Percentiles rank a stretch among this genome's conserved stretches.
These are phyloP conservation scores for Canavalia gladiata DNA, from an alignment of 306 rosid species.

Conservation along the genomic window DNA sequence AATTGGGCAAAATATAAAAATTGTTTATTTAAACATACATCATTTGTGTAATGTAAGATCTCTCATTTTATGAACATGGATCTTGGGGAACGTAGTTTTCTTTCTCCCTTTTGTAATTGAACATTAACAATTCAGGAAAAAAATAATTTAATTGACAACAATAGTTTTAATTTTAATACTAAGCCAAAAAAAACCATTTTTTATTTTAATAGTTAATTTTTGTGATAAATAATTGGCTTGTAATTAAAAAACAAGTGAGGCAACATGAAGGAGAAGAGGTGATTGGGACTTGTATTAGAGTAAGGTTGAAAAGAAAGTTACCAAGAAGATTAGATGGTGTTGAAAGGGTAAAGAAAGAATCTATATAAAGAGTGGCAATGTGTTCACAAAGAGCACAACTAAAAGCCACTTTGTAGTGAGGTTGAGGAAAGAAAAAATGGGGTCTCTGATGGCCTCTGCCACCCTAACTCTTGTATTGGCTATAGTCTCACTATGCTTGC, in stretches of 20 bases:
- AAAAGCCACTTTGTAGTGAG: conserved; percentile 45
- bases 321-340: conserved; percentile 39
- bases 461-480: conserved; percentile 58
- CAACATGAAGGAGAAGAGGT: neutral
- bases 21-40: neutral
- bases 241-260: neutral
- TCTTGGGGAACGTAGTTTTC: neutral
- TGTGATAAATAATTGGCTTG: neutral
- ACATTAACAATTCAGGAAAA: neutral
- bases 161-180: neutral
- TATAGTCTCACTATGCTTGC: conserved; percentile 54
- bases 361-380: conserved; percentile 60
- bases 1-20: neutral
- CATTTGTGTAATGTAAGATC: neutral
- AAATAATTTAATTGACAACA: neutral
- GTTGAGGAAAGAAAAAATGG: conserved; percentile 54
- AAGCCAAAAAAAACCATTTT: too few relatives aligned
- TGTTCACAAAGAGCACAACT: conserved; percentile 38
- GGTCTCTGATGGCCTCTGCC: conserved; percentile 61
- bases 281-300: neutral
- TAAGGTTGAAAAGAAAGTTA: conserved; percentile 28
- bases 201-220: neutral
- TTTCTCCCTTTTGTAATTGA: neutral
- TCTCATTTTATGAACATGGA: neutral
- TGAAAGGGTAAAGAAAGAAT: conserved; percentile 53